Evolutionary conservation across 495 filamentous ascomycete genomes (phyloP), one percentile per base, ranked within the genome.

Genomic region (Penicillium parvum): DNA sequence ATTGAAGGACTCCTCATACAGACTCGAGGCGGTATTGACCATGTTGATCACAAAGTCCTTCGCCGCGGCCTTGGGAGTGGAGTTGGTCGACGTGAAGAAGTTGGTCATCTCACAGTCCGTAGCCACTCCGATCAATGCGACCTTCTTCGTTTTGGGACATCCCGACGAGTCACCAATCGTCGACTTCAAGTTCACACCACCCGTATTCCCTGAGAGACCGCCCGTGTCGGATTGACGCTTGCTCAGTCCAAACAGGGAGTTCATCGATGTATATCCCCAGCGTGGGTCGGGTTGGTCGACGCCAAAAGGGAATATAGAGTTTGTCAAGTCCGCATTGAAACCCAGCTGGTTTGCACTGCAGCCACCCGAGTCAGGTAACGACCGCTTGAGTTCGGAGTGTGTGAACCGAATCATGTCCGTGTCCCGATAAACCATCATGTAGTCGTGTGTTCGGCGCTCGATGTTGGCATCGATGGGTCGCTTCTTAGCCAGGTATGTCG

Each of bases 1-100:
- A 55, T 96, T 96, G 76, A 98, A 97, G 4, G 85, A 84, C 40
- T 73, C 77, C 66, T 98, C 94, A 53, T 86, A 98, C 3, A 95
- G 64, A 40, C 74, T 77, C 3, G 92, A 97, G 10, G 92, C 92
- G 12, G 80, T 72, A 68, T 95, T 96, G 49, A 98, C 83, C 54
- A 86, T 74, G 33, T 70, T 76, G 61, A 98, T 90, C 36, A 98
- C 71, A 61, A 90, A 94, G 22, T 73, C 37, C 33, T 76, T 71
- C 2, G 83, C 78, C 3, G 73, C 64, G 12, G 80, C 74, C 14
- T 76, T 73, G 2, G 57, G 43, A 2, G 54, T 58, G 0, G 45
- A 43, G 27, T 55, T 61, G 23, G 28, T 30, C 28, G 70, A 74
- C 21, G 75, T 71, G 57, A 97, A 95, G 12, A 72, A 68, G 1